Base-by-base conservation (phyloP, 768 basidiomycete genomes). In the Lentinula raphanica region DNA sequence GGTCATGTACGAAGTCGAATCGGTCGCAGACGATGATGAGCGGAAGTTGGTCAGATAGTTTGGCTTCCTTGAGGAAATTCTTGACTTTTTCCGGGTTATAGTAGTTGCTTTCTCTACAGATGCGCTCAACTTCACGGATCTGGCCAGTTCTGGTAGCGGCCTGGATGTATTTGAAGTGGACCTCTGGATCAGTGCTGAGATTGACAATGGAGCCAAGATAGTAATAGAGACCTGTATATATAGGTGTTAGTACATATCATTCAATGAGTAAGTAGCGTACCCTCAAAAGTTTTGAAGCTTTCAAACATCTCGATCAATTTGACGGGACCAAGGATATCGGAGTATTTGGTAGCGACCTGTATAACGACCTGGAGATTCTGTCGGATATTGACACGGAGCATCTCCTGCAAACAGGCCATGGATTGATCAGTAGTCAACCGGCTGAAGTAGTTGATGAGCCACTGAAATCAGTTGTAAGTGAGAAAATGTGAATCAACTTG, bases 11-110 rank as follows among this genome's bases (percentile, higher is more conserved):
- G 66, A 98, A 98, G 80, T 97, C 96, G 80, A 98, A 99, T 38
- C 97, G 94, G 71, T 99, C 97, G 82, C 97, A 98, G 66, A 99
- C 97, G 63, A 99, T 98, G 79, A 98, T 99, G 65, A 99, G 87
- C 3, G 97, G 97, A 36, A 99, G 86, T 70, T 98, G 97, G 69
- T 98, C 97, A 36, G 86, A 76, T 28, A 99, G 86, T 67, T 97
- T 95, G 67, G 97, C 95, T 69, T 99, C 97, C 74, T 98, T 98
- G 72, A 98, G 85, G 88, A 98, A 98, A 76, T 99, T 99, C 82
- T 99, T 98, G 83, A 98, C 97, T 74, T 99, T 99, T 79, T 99
- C 97, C 1, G 97, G 92, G 72, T 95, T 98, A 82, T 98, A 98
- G 75, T 79, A 80, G 75, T 98, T 98, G 72, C 91, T 94, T 76